phyloP scores from a whole-genome alignment of 1,284 basidiomycete genomes.

The Exobasidium cylindrosporum region DNA sequence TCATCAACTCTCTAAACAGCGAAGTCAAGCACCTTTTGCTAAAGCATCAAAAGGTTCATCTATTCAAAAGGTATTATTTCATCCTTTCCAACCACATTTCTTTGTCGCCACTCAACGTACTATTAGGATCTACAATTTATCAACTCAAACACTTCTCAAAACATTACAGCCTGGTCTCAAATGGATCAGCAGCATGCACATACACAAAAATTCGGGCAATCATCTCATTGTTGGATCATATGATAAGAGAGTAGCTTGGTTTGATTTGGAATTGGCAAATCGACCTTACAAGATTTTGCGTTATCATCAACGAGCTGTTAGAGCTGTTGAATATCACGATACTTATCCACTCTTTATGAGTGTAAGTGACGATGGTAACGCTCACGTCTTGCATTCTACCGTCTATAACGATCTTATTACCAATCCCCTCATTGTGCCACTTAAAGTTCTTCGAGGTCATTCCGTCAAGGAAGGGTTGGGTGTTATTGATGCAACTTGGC shows the following conservation, averaged over 20 bases:
- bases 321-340: constrained; percentile 79
- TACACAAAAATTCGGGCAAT: constrained; percentile 80
- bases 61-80: constrained; percentile 89
- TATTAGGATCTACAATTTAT: constrained; percentile 89
- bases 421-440: constrained; percentile 91
- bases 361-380: constrained; percentile 90
- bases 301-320: constrained; percentile 91
- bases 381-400: constrained; percentile 93
- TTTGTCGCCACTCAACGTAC: constrained; percentile 99
- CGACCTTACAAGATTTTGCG: constrained; percentile 95
- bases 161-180: constrained; percentile 86
- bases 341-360: constrained; percentile 88
- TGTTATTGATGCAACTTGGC: constrained; percentile 87
- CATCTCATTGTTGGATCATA: constrained; percentile 96
- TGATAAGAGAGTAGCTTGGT: constrained; percentile 97
- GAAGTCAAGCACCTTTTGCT: constrained; percentile 96
- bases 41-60: constrained; percentile 73
- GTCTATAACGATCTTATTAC: constrained; percentile 79
- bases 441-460: constrained; percentile 93
- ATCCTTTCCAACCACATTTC: constrained; percentile 89
- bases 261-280: constrained; percentile 90
- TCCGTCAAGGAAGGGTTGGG: constrained; percentile 78
- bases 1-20: constrained; percentile 86
- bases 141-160: constrained; percentile 87
- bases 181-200: constrained; percentile 95